Evolutionary conservation across 345 rosid species (phyloP), one percentile per base, ranked within the genome.

Genomic region (Ailanthus altissimus): DNA sequence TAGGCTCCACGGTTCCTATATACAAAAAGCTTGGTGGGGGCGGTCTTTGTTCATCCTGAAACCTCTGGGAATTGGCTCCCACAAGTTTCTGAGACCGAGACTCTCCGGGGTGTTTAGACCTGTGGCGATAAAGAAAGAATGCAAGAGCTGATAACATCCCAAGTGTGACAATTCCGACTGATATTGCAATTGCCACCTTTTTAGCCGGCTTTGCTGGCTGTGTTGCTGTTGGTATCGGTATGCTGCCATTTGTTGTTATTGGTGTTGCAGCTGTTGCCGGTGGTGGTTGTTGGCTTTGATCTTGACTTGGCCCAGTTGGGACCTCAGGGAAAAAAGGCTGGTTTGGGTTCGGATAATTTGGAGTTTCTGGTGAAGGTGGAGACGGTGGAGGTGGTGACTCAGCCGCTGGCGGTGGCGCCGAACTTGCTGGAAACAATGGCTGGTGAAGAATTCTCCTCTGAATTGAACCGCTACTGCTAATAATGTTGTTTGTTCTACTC

Each of bases 81-180:
- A 93, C 97, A 26, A 95, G 92, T 82, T 93, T 95, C 79, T 87
- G 94, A 40, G 88, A 76, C 79, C 86, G 94, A 40, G 88, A 76
- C 20, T 90, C 98, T 16, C 75, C 80, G 0, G 92, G 84, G 56
- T 87, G 96, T 77, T 89, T 93, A 0, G 64, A 82, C 74, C 87
- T 81, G 83, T 95, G 99, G 5, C 96, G 89, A 67, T 93, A 92
- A 67, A 95, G 68, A 77, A 95, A 95, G 86, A 95, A 93, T 15
- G 94, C 98, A 4, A 95, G 90, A 25, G 89, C 98, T 0, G 99
- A 91, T 5, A 95, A 77, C 99, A 95, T 93, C 58, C 99, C 99
- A 5, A 95, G 79, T 11, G 98, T 92, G 85, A 95, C 99, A 80
- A 95, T 89, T 70, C 96, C 98, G 67, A 93, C 98, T 0, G 99